Evolutionary conservation across 2,329 filamentous ascomycete species (phyloP).

Genomic region (Macrophomina phaseolina): DNA sequence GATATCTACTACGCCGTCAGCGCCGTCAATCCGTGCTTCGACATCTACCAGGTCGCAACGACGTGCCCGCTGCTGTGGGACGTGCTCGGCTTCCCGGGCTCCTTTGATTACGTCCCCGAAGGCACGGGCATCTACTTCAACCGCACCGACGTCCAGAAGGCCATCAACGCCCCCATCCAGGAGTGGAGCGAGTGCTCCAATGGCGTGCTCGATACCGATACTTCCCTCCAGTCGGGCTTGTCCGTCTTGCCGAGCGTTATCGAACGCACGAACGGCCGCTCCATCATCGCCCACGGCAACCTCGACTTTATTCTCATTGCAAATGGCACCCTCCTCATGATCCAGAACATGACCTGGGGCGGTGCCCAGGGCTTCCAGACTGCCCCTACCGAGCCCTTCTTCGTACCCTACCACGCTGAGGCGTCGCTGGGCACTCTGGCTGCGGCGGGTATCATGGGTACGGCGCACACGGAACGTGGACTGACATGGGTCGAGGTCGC

Average conservation of each 20-base stretch:
- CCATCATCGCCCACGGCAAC: slow-evolving; percentile 74
- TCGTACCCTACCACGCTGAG: slow-evolving; percentile 66
- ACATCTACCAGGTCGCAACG: slow-evolving; percentile 54
- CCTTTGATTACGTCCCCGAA: slow-evolving; percentile 47
- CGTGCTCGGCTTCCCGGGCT: slow-evolving; percentile 46
- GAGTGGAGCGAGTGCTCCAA: slow-evolving; percentile 64
- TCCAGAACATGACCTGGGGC: slow-evolving; percentile 84
- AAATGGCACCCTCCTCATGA: slow-evolving; percentile 72
- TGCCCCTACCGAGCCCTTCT: slow-evolving; percentile 67
- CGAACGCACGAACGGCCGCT: slow-evolving; percentile 68
- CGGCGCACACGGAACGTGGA: slow-evolving; percentile 73
- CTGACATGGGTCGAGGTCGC: slow-evolving; percentile 72
- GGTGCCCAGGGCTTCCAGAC: slow-evolving; percentile 72
- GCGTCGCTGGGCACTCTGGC: slow-evolving; percentile 52
- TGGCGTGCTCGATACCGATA: slow-evolving; percentile 58
- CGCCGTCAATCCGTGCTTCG: slow-evolving; percentile 58
- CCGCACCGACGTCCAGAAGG: slow-evolving; percentile 57
- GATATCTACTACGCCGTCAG: slow-evolving; percentile 47
- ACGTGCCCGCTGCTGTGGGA: slow-evolving; percentile 44
- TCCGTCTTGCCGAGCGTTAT: slow-evolving; percentile 72
- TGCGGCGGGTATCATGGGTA: slow-evolving; percentile 71
- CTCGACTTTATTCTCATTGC: slow-evolving; percentile 71
- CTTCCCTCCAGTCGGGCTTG: slow-evolving; percentile 60
- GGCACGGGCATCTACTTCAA: slow-evolving; percentile 57
- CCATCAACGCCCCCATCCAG: slow-evolving; percentile 65